Base-by-base conservation (phyloP, 192 early-diverging fungal genomes). In the Coemansia sp. region DNA sequence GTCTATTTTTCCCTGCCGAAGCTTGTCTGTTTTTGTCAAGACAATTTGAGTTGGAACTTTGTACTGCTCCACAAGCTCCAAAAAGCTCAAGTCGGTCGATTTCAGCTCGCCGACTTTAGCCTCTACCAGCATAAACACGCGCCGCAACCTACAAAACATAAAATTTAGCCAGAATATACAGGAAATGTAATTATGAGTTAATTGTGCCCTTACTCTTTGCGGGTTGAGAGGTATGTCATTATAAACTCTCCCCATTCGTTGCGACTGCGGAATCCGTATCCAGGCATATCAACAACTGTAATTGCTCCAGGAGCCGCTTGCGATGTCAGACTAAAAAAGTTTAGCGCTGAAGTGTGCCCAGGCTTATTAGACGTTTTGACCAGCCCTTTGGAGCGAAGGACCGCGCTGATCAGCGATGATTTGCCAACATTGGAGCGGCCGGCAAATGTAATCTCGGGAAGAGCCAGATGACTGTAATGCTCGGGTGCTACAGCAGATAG, bases 361-460 rank as follows among this genome's bases (percentile, higher is more conserved):
- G 81, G 81, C 15, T 66, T 72, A 36, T 68, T 83, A 4, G 81
- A 83, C 7, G 81, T 83, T 31, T 73, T 75, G 11, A 73, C 81
- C 12, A 83, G 66, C 6, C 34, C 18, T 3, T 61, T 42, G 0
- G 72, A 73, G 37, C 68, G 57, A 15, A 83, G 59, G 7, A 83
- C 64, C 2, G 76, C 73, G 42, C 67, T 75, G 42, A 83, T 73
- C 20, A 83, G 52, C 1, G 81, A 76, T 0, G 81, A 83, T 49
- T 83, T 83, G 48, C 81, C 81, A 5, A 83, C 81, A 36, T 83
- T 83, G 21, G 76, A 79, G 23, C 81, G 76, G 0, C 81, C 81
- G 5, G 76, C 73, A 60, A 83, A 79, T 21, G 76, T 69, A n/a
- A 83, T 51, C 42, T 81, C 78, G 4, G 78, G 78, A 11, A 23